These are phyloP conservation scores for Saxophila tyrrhenica DNA, from an alignment of 495 filamentous ascomycete genomes.

Conservation along the genomic window DNA sequence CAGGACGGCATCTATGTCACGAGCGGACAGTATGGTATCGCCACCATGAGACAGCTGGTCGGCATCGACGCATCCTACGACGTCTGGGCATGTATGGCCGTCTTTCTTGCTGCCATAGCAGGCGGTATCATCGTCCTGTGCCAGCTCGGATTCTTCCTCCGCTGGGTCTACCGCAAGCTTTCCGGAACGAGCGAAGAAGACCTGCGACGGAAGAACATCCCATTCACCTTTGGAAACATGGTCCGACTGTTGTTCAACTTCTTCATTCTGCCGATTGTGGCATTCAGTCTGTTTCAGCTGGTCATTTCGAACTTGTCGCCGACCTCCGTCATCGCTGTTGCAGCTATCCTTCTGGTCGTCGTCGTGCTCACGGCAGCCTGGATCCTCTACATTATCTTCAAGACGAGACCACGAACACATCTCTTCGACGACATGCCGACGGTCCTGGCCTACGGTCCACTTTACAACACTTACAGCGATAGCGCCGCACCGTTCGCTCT, in stretches of 20 bases:
- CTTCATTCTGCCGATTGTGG: slow-evolving; percentile 74
- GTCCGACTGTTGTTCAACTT: slow-evolving; percentile 86
- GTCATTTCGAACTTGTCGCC: slow-evolving; percentile 61
- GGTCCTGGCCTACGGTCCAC: slow-evolving; percentile 77
- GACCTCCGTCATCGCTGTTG: slow-evolving; percentile 55
- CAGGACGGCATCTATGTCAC: slow-evolving; percentile 74
- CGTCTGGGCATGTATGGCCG: slow-evolving; percentile 84
- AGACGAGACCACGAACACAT: slow-evolving; percentile 67
- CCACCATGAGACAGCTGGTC: slow-evolving; percentile 68
- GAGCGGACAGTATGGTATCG: slow-evolving; percentile 63
- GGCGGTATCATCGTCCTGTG: slow-evolving; percentile 54
- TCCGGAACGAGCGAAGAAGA: slow-evolving; percentile 71
- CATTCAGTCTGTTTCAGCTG: slow-evolving; percentile 81
- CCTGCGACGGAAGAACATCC: slow-evolving; percentile 77
- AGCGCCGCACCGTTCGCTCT: slow-evolving; percentile 81
- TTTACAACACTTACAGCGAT: slow-evolving; percentile 95
- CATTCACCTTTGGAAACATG: slow-evolving; percentile 80
- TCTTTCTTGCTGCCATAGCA: slow-evolving; percentile 72
- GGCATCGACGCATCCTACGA: slow-evolving; percentile 67
- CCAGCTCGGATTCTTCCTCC: slow-evolving; percentile 62
- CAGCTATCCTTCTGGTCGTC: slow-evolving; percentile 59
- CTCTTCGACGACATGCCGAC: slow-evolving; percentile 90
- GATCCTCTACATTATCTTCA: slow-evolving; percentile 67
- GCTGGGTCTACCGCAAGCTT: slow-evolving; percentile 61
- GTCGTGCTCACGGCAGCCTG: slow-evolving; percentile 64